Evolutionary conservation across 208 protist species (phyloP), one percentile per base, ranked within the genome.

Genomic region (Novymonas esmeraldas): DNA sequence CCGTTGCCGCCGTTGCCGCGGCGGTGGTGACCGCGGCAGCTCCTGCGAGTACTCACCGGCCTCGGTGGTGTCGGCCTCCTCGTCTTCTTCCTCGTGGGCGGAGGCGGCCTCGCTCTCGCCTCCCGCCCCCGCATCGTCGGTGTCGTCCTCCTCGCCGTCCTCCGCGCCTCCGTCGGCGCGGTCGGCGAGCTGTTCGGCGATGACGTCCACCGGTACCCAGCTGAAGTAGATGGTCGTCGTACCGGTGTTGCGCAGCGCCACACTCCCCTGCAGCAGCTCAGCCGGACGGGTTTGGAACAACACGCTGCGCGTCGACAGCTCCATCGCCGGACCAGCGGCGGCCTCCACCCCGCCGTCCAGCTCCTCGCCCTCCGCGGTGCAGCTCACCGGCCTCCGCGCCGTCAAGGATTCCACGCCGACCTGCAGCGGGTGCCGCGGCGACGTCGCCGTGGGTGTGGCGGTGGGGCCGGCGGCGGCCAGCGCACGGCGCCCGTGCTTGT

Each of bases 151-250:
- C 48, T 63, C 18, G 42, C 14, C 24, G 13, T 57, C 42, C 10
- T 60, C 45, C n/a, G 31, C 46, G 20, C 10, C 56, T 38, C 20
- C 24, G 6, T 44, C 46, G 39, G 42, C 56, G 4, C 33, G 38
- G 39, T 29, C 14, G 0, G 54, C 38, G 18, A 81, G 34, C 16
- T 58, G 54, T 59, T 87, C 82, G 28, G 61, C 46, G 26, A 84
- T 36, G 16, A 49, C 28, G 41, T 90, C 78, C 28, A 87, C 74
- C 26, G 68, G 63, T 29, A 66, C 69, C 90, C 80, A 94, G 70
- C 76, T 95, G 71, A 88, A 95, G 73, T 93, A 95, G 45, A 92
- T 76, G 13, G 90, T 91, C 28, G 83, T 80, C n/a, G 76, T 76
- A 28, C 85, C 78, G 6, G 52, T 79, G 78, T 95, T 95, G 24